Base-by-base conservation (phyloP, 2,329 filamentous ascomycete genomes). In the Aspergillus sp. region DNA sequence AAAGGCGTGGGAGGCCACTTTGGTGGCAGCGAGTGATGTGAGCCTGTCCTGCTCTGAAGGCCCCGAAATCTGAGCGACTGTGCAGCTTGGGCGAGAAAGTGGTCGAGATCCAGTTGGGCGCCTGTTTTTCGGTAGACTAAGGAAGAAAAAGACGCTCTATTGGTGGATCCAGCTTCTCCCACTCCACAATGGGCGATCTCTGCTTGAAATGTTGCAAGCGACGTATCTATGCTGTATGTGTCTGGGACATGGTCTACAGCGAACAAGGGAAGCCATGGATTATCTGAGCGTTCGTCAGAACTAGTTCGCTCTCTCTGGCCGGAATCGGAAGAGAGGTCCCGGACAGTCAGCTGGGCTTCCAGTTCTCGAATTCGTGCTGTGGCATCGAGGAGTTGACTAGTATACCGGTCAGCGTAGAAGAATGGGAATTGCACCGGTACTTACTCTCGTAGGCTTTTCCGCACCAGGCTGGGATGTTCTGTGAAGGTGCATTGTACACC, bases 111-210 rank as follows among this genome's bases (percentile, higher is more conserved):
- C 23, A 70, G 63, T 1, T 23, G 32, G 36, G 51, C 57, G 1
- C 64, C 64, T 3, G 65, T 68, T 47, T 60, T 63, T 23, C 61
- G 55, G 30, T 64, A 49, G 38, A 71, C 55, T 9, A 52, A 32
- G 0, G 63, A 66, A 38, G 51, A 66, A 32, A 71, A 66, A 0
- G 55, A 50, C 17, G 65, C 55, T 45, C 67, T 64, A 8, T 63
- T 59, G 5, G 54, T 38, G 13, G 67, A 69, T 15, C 63, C 59
- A 15, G 63, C 28, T 45, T 36, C 39, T 7, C 69, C 65, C 4
- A 68, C 60, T 1, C 63, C 65, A 10, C 68, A 71, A 17, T 63
- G 63, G 23, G 62, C 56, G 12, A 71, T 52, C 43, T 71, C 65
- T 58, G 56, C 64, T 51, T 61, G 62, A 21, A 70, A 69, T 4